phyloP scores from a whole-genome alignment of 169 alveolate genomes.

The Eimeria brunetti region DNA sequence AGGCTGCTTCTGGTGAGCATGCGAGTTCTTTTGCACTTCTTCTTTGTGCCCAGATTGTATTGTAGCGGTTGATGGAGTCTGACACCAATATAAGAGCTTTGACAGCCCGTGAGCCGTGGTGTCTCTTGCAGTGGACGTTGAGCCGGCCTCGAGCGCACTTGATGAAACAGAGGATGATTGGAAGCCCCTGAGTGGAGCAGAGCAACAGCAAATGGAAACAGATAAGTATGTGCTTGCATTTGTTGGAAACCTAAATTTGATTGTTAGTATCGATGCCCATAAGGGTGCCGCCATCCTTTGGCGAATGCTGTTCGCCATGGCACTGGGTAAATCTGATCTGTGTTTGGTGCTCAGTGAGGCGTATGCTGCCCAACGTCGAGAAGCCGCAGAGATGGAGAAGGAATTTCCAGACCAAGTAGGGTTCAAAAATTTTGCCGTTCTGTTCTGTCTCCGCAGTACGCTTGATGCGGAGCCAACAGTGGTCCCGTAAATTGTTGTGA shows the following conservation, averaged over 20 bases:
- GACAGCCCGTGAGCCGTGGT: background rate
- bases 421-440: background rate
- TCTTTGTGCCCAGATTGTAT: background rate
- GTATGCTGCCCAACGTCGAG: slow-evolving; percentile 58
- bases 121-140: background rate
- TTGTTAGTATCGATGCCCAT: background rate
- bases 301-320: background rate
- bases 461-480: background rate
- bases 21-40: background rate
- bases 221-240: background rate
- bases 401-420: slow-evolving; percentile 70
- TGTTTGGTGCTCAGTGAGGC: slow-evolving; percentile 51
- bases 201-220: slow-evolving; percentile 32
- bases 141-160: slow-evolving; percentile 8
- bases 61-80: background rate
- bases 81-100: background rate
- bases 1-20: slow-evolving; percentile 4
- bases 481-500: background rate
- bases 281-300: background rate
- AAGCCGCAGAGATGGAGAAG: slow-evolving; percentile 72
- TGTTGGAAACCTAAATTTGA: background rate
- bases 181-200: slow-evolving; percentile 22
- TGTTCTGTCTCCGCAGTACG: background rate
- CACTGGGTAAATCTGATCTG: background rate
- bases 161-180: slow-evolving; percentile 42